Base-by-base conservation (phyloP, 208 protist genomes). In the Leishmania tarentolae region DNA sequence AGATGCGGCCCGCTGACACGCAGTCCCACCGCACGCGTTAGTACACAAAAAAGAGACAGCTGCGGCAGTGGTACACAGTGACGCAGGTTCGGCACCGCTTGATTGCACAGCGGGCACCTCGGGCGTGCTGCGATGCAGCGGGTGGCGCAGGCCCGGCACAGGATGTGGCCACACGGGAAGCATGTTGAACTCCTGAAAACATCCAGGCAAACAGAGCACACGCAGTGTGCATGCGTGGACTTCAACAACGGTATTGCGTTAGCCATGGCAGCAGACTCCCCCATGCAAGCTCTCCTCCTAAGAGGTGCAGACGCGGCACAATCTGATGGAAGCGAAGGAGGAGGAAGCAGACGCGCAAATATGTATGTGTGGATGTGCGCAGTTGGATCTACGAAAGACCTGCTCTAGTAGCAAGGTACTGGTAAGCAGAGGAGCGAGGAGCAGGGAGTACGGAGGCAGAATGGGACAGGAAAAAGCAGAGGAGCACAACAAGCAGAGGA, bases 61-160 rank as follows among this genome's bases (percentile, higher is more conserved):
- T 88, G 84, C 4, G 93, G 90, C 42, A 96, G 84, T 19, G 89
- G 74, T 3, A 85, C 70, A 15, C 77, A 81, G 42, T 74, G 72
- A 53, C 85, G 85, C 40, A 63, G 79, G 70, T 80, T 79, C 1
- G 85, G 46, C 11, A 92, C 86, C 17, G 77, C 24, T 24, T 82
- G 74, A 78, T 97, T 97, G 79, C 93, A 97, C 66, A 97, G 78
- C 35, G 93, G 93, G 79, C 93, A 97, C 53, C 86, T 86, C 8
- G 90, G 90, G 9, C 92, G 81, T 13, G 65, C 84, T 40, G 83
- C 74, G 37, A 94, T 86, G 76, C 83, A 91, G n/a, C 87, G 87
- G 8, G 61, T 52, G 28, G 87, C 87, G 75, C 93, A 97, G 24
- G 44, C 44, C 11, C 76, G 80, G 83, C 93, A 97, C 53, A 94